Conservation (phyloP, 257 asterid genomes). For the Ballota nigra region DNA sequence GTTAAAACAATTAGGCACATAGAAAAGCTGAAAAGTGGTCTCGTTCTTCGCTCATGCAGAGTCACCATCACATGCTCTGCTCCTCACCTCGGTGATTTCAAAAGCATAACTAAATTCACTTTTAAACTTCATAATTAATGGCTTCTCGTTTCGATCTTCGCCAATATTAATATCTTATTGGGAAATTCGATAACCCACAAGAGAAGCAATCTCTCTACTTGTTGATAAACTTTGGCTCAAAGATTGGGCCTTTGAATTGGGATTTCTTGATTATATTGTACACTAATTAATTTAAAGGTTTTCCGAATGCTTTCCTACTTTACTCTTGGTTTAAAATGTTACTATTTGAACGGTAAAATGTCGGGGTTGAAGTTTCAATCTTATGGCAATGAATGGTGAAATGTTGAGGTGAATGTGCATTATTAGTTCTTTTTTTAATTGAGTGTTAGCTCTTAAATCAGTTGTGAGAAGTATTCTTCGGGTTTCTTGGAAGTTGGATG, state of each 20-base stretch:
- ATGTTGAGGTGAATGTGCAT: background rate
- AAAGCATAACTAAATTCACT: background rate
- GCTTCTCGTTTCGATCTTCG: too few species aligned
- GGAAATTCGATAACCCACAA: slow-evolving; percentile 25
- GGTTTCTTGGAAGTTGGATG: slow-evolving; percentile 15
- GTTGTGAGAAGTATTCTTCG: background rate
- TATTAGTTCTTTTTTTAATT: too few species aligned
- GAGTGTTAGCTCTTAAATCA: background rate
- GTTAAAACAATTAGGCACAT: slow-evolving; percentile 2
- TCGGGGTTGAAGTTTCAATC: background rate
- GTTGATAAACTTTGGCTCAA: slow-evolving; percentile 15
- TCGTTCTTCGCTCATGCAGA: slow-evolving; percentile 30
- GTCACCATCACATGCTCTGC: slow-evolving; percentile 54
- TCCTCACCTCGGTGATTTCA: slow-evolving; percentile 33
- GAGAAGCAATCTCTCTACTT: slow-evolving; percentile 14
- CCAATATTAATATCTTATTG: slow-evolving; percentile 9
- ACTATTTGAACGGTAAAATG: background rate
- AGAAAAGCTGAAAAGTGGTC: slow-evolving; percentile 36
- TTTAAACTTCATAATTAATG: background rate
- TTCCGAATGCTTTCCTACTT: background rate
- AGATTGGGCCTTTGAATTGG: slow-evolving; percentile 37
- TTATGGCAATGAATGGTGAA: background rate
- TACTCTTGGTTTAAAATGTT: background rate
- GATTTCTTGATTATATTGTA: slow-evolving; percentile 18
- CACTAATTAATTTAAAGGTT: slow-evolving; percentile 22